These are phyloP conservation scores for Aspergillus pseudoviridinutans DNA, from an alignment of 2,329 filamentous ascomycete species.

Conservation along the genomic window DNA sequence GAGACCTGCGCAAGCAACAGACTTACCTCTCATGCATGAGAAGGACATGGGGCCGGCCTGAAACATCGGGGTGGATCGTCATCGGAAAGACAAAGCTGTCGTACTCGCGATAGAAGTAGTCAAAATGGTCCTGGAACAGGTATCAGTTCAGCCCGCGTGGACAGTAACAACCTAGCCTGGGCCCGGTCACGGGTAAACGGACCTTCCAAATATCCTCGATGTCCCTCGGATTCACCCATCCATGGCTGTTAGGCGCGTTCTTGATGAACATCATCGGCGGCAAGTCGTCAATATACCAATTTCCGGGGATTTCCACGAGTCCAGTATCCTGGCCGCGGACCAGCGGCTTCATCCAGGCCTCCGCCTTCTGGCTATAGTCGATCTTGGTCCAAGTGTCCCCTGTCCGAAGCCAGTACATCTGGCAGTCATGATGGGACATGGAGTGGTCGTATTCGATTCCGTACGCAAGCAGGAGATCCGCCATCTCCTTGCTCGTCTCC, in stretches of 20 bases:
- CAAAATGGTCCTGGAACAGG: slow-evolving; percentile 51
- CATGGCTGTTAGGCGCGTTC: slow-evolving; percentile 48
- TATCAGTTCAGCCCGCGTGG: slow-evolving; percentile 39
- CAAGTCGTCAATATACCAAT: slow-evolving; percentile 44
- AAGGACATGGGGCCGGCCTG: slow-evolving; percentile 66
- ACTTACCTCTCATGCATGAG: slow-evolving; percentile 67
- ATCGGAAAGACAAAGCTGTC: slow-evolving; percentile 75
- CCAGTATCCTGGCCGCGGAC: slow-evolving; percentile 45
- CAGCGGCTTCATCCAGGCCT: slow-evolving; percentile 45
- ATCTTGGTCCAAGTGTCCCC: slow-evolving; percentile 46
- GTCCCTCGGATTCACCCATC: slow-evolving; percentile 57
- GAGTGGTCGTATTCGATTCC: slow-evolving; percentile 45
- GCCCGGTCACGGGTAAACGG: neutral
- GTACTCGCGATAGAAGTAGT: slow-evolving; percentile 71
- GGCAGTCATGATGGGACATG: slow-evolving; percentile 44
- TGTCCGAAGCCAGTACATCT: slow-evolving; percentile 43
- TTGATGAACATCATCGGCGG: slow-evolving; percentile 48
- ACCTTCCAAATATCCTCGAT: slow-evolving; percentile 56
- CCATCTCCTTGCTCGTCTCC: slow-evolving; percentile 67
- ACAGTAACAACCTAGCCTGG: neutral
- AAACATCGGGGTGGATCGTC: slow-evolving; percentile 72
- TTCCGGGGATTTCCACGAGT: slow-evolving; percentile 43
- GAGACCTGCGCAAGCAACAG: neutral
- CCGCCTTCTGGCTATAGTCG: slow-evolving; percentile 40
- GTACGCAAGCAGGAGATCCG: slow-evolving; percentile 43